Conservation (phyloP, 352 stramenopile genomes). For the Pythium rhizo-oryzae region DNA sequence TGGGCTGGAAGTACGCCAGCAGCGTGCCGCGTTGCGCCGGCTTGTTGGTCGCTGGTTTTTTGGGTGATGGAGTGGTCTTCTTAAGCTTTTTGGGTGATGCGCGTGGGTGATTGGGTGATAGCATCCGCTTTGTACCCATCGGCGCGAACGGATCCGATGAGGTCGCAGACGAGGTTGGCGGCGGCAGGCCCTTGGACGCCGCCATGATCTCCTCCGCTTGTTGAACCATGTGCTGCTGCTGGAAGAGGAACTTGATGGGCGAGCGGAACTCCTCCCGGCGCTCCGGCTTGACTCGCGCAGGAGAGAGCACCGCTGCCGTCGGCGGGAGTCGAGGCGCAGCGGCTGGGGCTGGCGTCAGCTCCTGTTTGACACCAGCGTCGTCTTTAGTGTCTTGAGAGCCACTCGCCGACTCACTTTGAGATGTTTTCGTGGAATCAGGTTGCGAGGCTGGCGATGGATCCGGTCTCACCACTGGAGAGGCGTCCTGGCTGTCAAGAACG, state of each 20-base stretch:
- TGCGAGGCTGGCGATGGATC: constrained; percentile 2
- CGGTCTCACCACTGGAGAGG: not conserved
- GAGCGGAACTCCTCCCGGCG: constrained; percentile 26
- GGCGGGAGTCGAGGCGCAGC: not conserved
- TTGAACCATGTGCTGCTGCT: constrained; percentile 30
- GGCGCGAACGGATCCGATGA: not conserved
- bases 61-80: constrained; percentile 24
- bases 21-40: constrained; percentile 50
- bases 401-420: not conserved
- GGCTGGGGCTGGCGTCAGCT: not conserved
- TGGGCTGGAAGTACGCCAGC: constrained; percentile 51
- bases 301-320: not conserved
- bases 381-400: constrained; percentile 1
- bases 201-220: constrained; percentile 24
- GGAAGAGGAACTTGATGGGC: constrained; percentile 25
- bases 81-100: constrained; percentile 27
- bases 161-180: not conserved
- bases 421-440: not conserved
- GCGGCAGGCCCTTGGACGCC: constrained; percentile 7
- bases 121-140: constrained; percentile 38
- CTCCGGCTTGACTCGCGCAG: constrained; percentile 22
- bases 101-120: constrained; percentile 25
- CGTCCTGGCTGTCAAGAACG: not conserved
- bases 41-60: constrained; percentile 22
- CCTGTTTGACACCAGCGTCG: not conserved